Percentiles rank a stretch among this genome's conserved stretches.
These are phyloP conservation scores for Podospora fimiseda DNA, from an alignment of 495 filamentous ascomycete species.

Conservation along the genomic window DNA sequence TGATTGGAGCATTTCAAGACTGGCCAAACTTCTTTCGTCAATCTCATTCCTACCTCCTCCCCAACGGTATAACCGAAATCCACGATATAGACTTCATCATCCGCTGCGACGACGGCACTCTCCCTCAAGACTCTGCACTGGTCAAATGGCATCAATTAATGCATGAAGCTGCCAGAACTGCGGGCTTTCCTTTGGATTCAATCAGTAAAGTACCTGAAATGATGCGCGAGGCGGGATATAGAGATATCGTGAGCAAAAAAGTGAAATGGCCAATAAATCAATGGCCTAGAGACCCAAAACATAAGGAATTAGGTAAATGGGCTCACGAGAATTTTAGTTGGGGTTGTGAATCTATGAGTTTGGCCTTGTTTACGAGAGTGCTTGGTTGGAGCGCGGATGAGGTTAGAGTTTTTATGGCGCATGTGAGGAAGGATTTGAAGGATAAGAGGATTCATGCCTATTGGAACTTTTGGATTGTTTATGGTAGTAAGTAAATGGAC, in stretches of 20 bases:
- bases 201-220: slow-evolving; percentile 7
- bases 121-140: slow-evolving; percentile 6
- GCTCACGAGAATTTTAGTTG: slow-evolving; percentile 9
- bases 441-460: slow-evolving; percentile 8
- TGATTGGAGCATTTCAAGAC: slow-evolving; percentile 44
- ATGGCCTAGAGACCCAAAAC: slow-evolving; percentile 14
- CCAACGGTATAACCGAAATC: slow-evolving; percentile 42
- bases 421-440: slow-evolving; percentile 4
- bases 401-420: neutral
- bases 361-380: slow-evolving; percentile 18
- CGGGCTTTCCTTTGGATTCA: slow-evolving; percentile 6
- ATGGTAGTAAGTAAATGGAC: slow-evolving; percentile 7
- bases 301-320: slow-evolving; percentile 16
- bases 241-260: slow-evolving; percentile 10
- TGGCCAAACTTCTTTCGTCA: slow-evolving; percentile 25
- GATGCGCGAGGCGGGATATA: slow-evolving; percentile 17
- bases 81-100: slow-evolving; percentile 30
- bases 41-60: neutral
- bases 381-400: slow-evolving; percentile 13
- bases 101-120: slow-evolving; percentile 8
- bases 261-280: slow-evolving; percentile 17
- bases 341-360: slow-evolving; percentile 12
- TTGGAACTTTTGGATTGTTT: slow-evolving; percentile 10
- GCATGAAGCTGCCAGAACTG: slow-evolving; percentile 4
- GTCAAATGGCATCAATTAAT: slow-evolving; percentile 7